These are phyloP conservation scores for Neurospora sp. DNA, from an alignment of 495 filamentous ascomycete genomes.

Conservation along the genomic window DNA sequence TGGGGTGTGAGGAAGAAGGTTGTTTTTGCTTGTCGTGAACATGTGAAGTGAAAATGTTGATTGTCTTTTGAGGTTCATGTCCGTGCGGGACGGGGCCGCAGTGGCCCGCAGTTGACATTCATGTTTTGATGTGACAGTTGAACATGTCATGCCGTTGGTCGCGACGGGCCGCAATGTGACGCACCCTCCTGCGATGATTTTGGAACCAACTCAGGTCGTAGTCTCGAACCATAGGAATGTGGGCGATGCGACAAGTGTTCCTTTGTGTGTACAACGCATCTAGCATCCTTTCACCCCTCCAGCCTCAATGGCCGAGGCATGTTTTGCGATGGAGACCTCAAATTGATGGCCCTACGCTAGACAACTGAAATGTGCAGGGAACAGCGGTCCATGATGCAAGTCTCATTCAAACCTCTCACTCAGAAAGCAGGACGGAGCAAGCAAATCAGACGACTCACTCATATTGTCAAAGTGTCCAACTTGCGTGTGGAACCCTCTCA, in stretches of 20 bases:
- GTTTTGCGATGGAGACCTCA: not conserved
- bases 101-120: not conserved
- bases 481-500: not conserved
- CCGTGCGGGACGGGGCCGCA: not conserved
- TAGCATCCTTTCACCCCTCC: not conserved
- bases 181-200: not conserved
- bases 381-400: not conserved
- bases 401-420: not conserved
- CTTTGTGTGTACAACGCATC: not conserved
- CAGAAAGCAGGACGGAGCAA: not conserved
- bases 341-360: not conserved
- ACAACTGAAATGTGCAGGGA: not conserved
- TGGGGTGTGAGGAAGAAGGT: slow-evolving; percentile 52
- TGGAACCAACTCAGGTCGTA: not conserved
- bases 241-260: not conserved
- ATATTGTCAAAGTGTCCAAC: not conserved
- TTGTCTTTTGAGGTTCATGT: not conserved
- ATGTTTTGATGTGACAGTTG: not conserved
- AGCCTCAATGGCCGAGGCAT: not conserved
- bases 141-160: not conserved
- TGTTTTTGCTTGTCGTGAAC: not conserved
- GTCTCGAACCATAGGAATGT: not conserved
- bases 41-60: not conserved
- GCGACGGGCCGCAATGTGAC: not conserved
- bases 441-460: not conserved